Conservation (phyloP, 2,329 filamentous ascomycete genomes). For the Coleophoma cylindrospora region DNA sequence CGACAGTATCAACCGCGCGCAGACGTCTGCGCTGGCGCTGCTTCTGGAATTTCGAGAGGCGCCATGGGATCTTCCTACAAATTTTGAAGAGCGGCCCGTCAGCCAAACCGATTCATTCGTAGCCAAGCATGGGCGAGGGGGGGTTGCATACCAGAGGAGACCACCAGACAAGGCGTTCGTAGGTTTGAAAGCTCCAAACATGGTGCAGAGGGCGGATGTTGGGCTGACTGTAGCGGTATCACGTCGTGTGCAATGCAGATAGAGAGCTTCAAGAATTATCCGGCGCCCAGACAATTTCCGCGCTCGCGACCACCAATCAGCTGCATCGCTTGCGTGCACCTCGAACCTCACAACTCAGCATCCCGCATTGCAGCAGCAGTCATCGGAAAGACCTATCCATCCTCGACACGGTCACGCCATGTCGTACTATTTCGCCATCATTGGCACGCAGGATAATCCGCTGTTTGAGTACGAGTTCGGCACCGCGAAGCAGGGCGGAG, state of each 20-base stretch:
- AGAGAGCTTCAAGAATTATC: constrained; percentile 11
- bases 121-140: constrained; percentile 1
- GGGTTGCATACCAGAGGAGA: constrained; percentile 65
- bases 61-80: constrained; percentile 88
- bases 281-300: constrained; percentile 15
- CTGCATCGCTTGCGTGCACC: constrained; percentile 4
- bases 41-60: constrained; percentile 88
- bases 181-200: constrained; percentile 82
- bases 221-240: constrained; percentile 5
- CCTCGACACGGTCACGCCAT: constrained; percentile 40
- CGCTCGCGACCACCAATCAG: constrained; percentile 15
- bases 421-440: constrained; percentile 98
- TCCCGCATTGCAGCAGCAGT: neutral
- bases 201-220: constrained; percentile 33
- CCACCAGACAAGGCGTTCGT: constrained; percentile 73
- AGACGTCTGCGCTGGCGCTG: constrained; percentile 78
- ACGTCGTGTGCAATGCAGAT: constrained; percentile 6
- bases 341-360: too few relatives aligned
- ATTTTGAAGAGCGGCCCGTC: constrained; percentile 10
- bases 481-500: constrained; percentile 91
- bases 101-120: constrained; percentile 3
- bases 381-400: neutral
- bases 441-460: constrained; percentile 92
- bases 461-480: constrained; percentile 97
- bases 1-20: constrained; percentile 80